Base-by-base conservation (phyloP, 768 basidiomycete genomes). In the Mycena floridula region DNA sequence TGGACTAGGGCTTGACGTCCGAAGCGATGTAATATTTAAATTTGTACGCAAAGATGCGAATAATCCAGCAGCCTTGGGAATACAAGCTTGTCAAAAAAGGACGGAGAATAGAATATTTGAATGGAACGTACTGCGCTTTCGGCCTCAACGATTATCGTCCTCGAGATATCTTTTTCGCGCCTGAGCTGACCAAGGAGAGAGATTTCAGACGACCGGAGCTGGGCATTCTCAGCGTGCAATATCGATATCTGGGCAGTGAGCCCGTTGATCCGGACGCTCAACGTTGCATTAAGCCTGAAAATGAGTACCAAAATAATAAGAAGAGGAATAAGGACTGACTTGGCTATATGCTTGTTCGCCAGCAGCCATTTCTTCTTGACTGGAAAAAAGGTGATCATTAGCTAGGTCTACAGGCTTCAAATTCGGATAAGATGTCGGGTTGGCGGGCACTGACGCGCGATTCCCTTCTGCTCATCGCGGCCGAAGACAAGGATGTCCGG, bases 351-450 rank as follows among this genome's bases (percentile, higher is more conserved):
- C 65, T 89, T 90, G 67, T 91, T 91, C 46, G 88, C 87, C 48
- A 89, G 81, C 18, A 91, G 72, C 56, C 89, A 90, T 68, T 89
- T 90, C 81, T 88, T 89, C 81, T 90, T 90, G 72, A 90, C 89
- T 91, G 59, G 35, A 44, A 51, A 50, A 63, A 43, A 30, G 55
- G 54, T 59, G 47, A 57, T 53, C 46, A 49, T 57, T 50, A 60
- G 59, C 46, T 43, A 48, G 47, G 48, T 30, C 44, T 47, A 91
- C 88, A 89, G 57, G 77, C 85, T 66, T 91, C 89, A 55, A 89
- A 89, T 58, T 91, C 89, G 49, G 82, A 74, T 35, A 91, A 69
- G 38, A 87, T 82, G 64, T 89, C 88, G 59, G 79, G 84, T 67
- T 87, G 86, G 53, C 82, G 73, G 49, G 65, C 69, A 42, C 73